Percentiles rank a stretch among this genome's conserved stretches.
phyloP scores from a whole-genome alignment of 768 basidiomycete genomes.

The Hericium coralloides region DNA sequence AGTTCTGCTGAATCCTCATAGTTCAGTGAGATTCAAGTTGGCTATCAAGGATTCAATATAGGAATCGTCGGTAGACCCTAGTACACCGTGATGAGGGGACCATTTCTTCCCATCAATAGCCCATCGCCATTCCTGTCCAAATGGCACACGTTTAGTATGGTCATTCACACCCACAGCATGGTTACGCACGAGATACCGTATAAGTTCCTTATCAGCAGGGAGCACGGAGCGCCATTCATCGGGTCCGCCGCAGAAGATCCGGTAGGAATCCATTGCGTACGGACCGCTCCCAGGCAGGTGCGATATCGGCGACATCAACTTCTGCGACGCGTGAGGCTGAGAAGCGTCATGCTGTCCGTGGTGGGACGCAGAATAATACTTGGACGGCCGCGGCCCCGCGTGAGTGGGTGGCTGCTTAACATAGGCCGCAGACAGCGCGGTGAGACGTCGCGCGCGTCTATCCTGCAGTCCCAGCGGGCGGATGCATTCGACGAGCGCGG shows the following conservation, averaged over 20 bases:
- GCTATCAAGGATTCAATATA: constrained; percentile 11
- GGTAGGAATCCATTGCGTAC: constrained; percentile 71
- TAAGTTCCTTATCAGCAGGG: constrained; percentile 62
- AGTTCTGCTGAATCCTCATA: background rate
- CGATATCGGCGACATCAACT: constrained; percentile 32
- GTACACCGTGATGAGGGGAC: constrained; percentile 36
- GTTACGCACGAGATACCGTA: constrained; percentile 50
- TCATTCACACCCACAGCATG: background rate
- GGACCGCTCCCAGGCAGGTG: constrained; percentile 57
- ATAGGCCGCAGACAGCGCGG: constrained; percentile 44
- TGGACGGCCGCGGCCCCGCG: background rate
- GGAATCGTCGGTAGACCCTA: constrained; percentile 16
- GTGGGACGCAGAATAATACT: background rate
- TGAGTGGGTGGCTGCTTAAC: constrained; percentile 30
- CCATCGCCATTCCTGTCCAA: constrained; percentile 68
- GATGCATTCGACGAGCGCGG: constrained; percentile 37
- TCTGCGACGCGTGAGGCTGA: constrained; percentile 26
- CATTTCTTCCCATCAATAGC: constrained; percentile 46
- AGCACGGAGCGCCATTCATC: constrained; percentile 56
- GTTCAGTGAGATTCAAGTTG: constrained; percentile 1
- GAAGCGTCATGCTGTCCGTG: constrained; percentile 10
- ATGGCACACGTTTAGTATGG: background rate
- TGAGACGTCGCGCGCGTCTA: constrained; percentile 46
- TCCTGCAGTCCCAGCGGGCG: constrained; percentile 51
- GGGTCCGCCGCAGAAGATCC: constrained; percentile 47